Percentiles rank a stretch among this genome's conserved stretches.
Conservation (phyloP, 2,329 filamentous ascomycete genomes). For the Fusarium sp. region DNA sequence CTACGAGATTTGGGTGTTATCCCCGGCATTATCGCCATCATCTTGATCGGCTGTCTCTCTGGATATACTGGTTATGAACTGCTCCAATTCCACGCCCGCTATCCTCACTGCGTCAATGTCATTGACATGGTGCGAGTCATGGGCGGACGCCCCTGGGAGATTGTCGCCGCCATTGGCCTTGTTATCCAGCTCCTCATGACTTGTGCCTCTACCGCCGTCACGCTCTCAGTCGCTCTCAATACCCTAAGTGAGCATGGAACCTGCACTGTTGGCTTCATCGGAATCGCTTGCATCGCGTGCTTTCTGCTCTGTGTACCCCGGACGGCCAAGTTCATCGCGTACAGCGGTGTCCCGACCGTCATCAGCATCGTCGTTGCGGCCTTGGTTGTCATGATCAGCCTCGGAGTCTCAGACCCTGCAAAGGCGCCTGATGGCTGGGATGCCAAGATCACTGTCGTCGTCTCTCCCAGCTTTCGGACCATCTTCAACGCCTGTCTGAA, state of each 20-base stretch:
- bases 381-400: slow-evolving; percentile 13
- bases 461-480: slow-evolving; percentile 10
- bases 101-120: slow-evolving; percentile 75
- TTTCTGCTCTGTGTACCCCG: neutral
- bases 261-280: slow-evolving; percentile 3
- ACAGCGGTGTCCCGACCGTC: slow-evolving; percentile 1
- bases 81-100: slow-evolving; percentile 74
- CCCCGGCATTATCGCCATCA: slow-evolving; percentile 73
- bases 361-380: slow-evolving; percentile 7
- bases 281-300: neutral
- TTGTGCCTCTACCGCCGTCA: slow-evolving; percentile 6
- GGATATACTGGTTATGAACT: slow-evolving; percentile 60
- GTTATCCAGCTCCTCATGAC: slow-evolving; percentile 11
- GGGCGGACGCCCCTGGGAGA: slow-evolving; percentile 38
- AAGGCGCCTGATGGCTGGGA: slow-evolving; percentile 8
- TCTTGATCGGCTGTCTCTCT: slow-evolving; percentile 71
- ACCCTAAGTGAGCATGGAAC: neutral
- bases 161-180: neutral
- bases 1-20: slow-evolving; percentile 75
- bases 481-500: slow-evolving; percentile 15
- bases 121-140: slow-evolving; percentile 72
- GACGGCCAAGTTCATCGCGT: slow-evolving; percentile 8
- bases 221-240: slow-evolving; percentile 6
- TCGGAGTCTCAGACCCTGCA: neutral
- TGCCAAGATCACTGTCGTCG: slow-evolving; percentile 7